Evolutionary conservation across 306 rosid species (phyloP).

Genomic region (Gastrolobium villosum): DNA sequence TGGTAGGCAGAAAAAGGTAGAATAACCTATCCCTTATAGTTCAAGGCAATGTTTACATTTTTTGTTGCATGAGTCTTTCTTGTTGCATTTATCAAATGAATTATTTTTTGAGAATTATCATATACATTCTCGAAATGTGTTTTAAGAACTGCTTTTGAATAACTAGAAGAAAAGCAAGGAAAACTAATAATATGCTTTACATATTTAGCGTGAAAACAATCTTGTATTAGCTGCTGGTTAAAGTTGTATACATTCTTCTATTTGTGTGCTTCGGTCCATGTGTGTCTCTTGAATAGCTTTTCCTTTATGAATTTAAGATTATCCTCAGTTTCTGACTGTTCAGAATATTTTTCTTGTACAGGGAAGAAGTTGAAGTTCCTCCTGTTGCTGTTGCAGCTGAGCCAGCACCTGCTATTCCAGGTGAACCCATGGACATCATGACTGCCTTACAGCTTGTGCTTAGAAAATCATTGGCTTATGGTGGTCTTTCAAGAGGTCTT

Average conservation of each 20-base stretch:
- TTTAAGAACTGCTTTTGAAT: neutral
- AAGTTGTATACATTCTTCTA: neutral
- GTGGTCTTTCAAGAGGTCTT: slow-evolving; percentile 82
- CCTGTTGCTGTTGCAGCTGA: slow-evolving; percentile 33
- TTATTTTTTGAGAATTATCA: neutral
- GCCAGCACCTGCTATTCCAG: slow-evolving; percentile 42
- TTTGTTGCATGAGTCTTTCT: neutral
- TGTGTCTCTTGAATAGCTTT: neutral
- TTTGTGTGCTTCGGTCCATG: neutral
- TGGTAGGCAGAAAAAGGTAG: no score
- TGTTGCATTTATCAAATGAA: neutral
- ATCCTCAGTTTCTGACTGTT: slow-evolving; percentile 4
- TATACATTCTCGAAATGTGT: neutral
- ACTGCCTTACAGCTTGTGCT: slow-evolving; percentile 83
- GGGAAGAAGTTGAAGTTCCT: slow-evolving; percentile 36
- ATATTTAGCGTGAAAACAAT: neutral
- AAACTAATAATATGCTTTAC: neutral
- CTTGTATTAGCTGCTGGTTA: neutral
- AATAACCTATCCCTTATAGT: no score
- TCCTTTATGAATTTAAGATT: neutral
- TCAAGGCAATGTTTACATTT: neutral
- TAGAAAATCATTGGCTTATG: slow-evolving; percentile 82
- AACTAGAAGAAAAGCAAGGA: neutral
- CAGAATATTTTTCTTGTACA: slow-evolving; percentile 25
- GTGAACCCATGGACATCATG: slow-evolving; percentile 61